phyloP scores from a whole-genome alignment of 176 grass and related monocot genomes.

The Aegilops umbellulata region DNA sequence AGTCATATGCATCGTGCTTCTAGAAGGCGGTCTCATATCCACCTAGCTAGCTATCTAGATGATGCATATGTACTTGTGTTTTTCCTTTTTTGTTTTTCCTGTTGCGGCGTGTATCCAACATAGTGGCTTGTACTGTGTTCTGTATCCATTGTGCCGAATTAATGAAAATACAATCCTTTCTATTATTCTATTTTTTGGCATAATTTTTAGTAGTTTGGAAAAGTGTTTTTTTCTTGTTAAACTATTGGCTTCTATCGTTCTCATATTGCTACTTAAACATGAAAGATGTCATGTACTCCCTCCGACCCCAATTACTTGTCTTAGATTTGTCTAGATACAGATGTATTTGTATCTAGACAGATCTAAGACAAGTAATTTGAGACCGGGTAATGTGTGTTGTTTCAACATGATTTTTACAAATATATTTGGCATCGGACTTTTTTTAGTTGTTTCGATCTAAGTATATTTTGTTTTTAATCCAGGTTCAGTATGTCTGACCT shows the following conservation, averaged over 20 bases:
- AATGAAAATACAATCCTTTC: neutral
- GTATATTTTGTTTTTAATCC: neutral
- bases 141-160: neutral
- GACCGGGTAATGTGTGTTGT: no score
- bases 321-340: no score
- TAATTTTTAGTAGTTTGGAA: neutral
- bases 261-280: neutral
- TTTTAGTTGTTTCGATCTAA: neutral
- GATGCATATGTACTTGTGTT: neutral
- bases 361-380: no score
- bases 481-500: neutral
- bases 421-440: neutral
- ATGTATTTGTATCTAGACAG: no score
- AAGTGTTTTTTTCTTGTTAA: neutral
- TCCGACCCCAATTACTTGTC: no score
- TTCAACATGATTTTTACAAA: neutral
- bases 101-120: neutral
- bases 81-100: neutral
- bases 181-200: neutral
- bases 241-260: neutral
- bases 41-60: neutral
- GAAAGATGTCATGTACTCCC: neutral
- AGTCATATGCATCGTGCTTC: no score
- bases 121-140: no score
- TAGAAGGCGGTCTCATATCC: no score